Base-by-base conservation (phyloP, 331 rosid species). In the Acacia pycnantha region DNA sequence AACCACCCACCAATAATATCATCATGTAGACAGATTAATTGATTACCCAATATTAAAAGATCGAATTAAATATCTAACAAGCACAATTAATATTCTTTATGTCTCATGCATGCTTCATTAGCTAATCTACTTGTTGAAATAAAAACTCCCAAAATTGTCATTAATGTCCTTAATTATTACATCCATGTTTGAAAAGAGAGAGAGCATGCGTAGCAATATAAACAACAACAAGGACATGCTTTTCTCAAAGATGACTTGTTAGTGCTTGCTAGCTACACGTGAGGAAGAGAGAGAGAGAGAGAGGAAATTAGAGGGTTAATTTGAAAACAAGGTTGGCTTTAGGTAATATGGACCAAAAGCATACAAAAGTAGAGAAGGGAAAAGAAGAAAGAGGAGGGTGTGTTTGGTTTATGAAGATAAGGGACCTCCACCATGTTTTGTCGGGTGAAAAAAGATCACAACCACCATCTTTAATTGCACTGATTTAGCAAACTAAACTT, bases 351-450 rank as follows among this genome's bases (percentile, higher is more conserved):
- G 91, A 89, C 90, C 80, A 76, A 21, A 82, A 84, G 74, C 35
- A 59, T 11, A 59, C 31, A 59, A 66, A 85, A 70, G 37, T 26
- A 27, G 21, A 27, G 21, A 77, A 67, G 68, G 77, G 18, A 76
- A 29, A 11, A 31, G 19, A 61, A 73, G 21, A 67, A 19, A 54
- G 44, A 26, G 16, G 54, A n/a, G n/a, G 54, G 77, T 62, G 81
- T 68, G 29, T 37, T 40, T 71, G 88, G 74, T 85, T 84, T 29
- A 77, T 83, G 81, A 84, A 74, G 82, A 81, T 81, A 73, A 82
- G 86, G 80, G 87, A 75, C 85, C 77, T 80, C 92, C 97, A 92
- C 94, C 79, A 84, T 56, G 80, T 9, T 80, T 87, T 90, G 97
- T 92, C 97, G 92, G 92, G 69, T 10, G 71, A 50, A 29, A 77